Conservation (phyloP, 2,329 filamentous ascomycete genomes). For the Pseudocercospora musae region DNA sequence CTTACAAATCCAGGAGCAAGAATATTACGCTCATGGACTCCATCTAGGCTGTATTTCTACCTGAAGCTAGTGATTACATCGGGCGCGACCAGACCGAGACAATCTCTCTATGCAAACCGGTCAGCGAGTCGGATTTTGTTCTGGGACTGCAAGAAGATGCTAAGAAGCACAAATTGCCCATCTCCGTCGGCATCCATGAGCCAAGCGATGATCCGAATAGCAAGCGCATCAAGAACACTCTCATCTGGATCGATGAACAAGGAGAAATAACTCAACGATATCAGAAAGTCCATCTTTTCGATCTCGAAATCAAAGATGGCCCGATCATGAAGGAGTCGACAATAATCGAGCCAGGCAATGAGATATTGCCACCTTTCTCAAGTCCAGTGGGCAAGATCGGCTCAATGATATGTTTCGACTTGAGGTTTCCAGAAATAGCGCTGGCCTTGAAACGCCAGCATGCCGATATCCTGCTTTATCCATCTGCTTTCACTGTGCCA, state of each 20-base stretch:
- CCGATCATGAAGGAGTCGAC: constrained; percentile 61
- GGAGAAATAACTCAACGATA: constrained; percentile 64
- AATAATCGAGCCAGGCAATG: constrained; percentile 65
- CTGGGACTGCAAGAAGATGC: constrained; percentile 69
- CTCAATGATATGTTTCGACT: constrained; percentile 83
- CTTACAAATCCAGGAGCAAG: not conserved
- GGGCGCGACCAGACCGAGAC: constrained; percentile 65
- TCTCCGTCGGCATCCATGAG: constrained; percentile 88
- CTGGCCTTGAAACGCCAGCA: constrained; percentile 62
- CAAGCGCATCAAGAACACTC: constrained; percentile 59
- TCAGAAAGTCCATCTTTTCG: constrained; percentile 81
- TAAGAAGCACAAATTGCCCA: constrained; percentile 59
- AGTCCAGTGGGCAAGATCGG: constrained; percentile 73
- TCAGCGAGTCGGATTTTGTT: constrained; percentile 68
- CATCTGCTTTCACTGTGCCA: constrained; percentile 83
- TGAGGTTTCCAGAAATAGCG: constrained; percentile 76
- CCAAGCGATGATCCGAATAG: constrained; percentile 50
- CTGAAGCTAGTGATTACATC: constrained; percentile 90
- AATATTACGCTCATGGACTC: constrained; percentile 5
- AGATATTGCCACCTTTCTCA: constrained; percentile 67
- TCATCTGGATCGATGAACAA: constrained; percentile 63
- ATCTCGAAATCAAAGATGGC: constrained; percentile 54
- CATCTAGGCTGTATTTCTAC: constrained; percentile 75
- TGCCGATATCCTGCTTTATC: constrained; percentile 79
- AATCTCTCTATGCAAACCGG: constrained; percentile 65